Percentiles rank a stretch among this genome's conserved stretches.
phyloP scores from a whole-genome alignment of 371 early-diverging fungal species.

The Zancudomyces culisetae region DNA sequence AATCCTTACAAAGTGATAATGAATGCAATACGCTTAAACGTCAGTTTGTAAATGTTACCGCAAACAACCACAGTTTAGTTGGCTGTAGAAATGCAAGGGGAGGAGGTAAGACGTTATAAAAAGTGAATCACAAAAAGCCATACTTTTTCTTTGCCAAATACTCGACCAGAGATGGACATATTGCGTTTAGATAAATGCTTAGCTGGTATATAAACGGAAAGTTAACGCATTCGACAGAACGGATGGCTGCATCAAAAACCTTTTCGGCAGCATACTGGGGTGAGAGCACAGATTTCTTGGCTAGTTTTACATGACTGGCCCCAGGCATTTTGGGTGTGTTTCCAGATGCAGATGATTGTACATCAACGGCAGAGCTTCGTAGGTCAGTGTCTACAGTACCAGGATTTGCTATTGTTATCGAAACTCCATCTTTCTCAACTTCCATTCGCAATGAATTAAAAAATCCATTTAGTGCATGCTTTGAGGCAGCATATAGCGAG shows the following conservation, averaged over 20 bases:
- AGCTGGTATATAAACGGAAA: constrained; percentile 39
- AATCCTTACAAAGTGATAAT: too few relatives aligned
- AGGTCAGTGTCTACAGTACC: constrained; percentile 61
- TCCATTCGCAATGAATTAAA: constrained; percentile 71
- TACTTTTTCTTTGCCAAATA: constrained; percentile 45
- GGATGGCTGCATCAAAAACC: constrained; percentile 41
- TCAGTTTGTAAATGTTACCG: too few relatives aligned
- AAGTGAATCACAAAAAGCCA: constrained; percentile 20
- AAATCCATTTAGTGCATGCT: constrained; percentile 69
- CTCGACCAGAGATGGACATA: constrained; percentile 43
- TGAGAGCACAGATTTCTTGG: constrained; percentile 37
- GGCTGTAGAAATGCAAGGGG: too few relatives aligned
- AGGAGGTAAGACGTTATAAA: too few relatives aligned
- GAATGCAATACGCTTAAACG: too few relatives aligned
- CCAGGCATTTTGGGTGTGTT: neutral
- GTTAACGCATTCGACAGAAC: constrained; percentile 31
- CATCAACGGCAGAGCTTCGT: constrained; percentile 47
- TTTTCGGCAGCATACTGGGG: constrained; percentile 34
- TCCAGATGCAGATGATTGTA: neutral
- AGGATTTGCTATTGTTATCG: constrained; percentile 45
- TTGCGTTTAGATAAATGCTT: constrained; percentile 29
- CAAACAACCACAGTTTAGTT: too few relatives aligned
- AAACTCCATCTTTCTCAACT: constrained; percentile 29
- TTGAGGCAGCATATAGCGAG: constrained; percentile 56
- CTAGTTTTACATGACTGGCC: constrained; percentile 24